A percentile compares a stretch with the other conserved stretches of the same genome.
Conservation (phyloP, 805 yeast genomes). For the Metahyphopichia silvanorum region DNA sequence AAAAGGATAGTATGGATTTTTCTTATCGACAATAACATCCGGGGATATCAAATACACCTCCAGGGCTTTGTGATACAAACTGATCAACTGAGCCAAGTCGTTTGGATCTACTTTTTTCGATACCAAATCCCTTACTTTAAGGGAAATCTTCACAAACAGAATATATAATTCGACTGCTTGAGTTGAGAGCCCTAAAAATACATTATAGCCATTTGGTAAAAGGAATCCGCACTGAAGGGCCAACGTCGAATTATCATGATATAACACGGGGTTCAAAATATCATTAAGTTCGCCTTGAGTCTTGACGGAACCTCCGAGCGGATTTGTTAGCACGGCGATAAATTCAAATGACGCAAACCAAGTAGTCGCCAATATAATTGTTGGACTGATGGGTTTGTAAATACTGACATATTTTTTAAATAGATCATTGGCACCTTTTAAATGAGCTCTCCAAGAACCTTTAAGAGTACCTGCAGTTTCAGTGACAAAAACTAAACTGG, state of each 20-base stretch:
- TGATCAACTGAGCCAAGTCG: slow-evolving; percentile 14
- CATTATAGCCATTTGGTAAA: slow-evolving; percentile 40
- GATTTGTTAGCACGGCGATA: slow-evolving; percentile 48
- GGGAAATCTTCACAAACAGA: slow-evolving; percentile 29
- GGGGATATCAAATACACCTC: slow-evolving; percentile 9
- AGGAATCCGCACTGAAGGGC: slow-evolving; percentile 31
- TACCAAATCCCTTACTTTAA: slow-evolving; percentile 12
- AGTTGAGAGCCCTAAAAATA: slow-evolving; percentile 42
- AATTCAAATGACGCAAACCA: slow-evolving; percentile 55
- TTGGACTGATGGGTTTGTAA: slow-evolving; percentile 26
- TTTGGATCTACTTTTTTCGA: slow-evolving; percentile 11
- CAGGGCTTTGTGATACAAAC: slow-evolving; percentile 12
- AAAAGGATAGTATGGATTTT: slow-evolving; percentile 12
- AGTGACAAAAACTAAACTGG: slow-evolving; percentile 57
- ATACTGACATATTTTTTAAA: slow-evolving; percentile 43
- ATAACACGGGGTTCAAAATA: slow-evolving; percentile 14
- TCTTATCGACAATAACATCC: slow-evolving; percentile 8
- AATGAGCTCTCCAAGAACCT: slow-evolving; percentile 55
- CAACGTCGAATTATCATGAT: slow-evolving; percentile 19
- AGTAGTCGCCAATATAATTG: slow-evolving; percentile 44
- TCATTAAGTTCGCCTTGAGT: slow-evolving; percentile 29
- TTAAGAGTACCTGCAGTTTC: slow-evolving; percentile 47
- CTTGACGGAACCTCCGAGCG: slow-evolving; percentile 48
- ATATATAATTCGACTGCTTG: slow-evolving; percentile 25
- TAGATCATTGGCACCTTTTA: slow-evolving; percentile 54